Base-by-base conservation (phyloP, 169 alveolate species). In the Sarcocystis neurona region DNA sequence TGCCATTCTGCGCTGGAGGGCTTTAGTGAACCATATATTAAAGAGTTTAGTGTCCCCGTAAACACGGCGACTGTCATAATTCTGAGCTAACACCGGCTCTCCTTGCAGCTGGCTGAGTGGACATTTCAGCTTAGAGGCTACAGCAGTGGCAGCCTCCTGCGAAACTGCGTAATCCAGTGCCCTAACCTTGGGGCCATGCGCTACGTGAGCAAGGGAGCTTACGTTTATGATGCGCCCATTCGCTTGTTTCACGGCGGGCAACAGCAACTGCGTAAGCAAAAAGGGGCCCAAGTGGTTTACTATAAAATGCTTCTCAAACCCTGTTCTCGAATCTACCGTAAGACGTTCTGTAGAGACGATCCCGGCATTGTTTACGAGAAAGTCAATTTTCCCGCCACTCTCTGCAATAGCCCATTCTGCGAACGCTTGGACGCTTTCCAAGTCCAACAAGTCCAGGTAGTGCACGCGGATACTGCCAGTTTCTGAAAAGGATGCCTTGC, bases 361-460 rank as follows among this genome's bases (percentile, higher is more conserved):
- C 46, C 75, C 75, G n/a, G 75, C 75, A n/a, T 63, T 63, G 75
- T 63, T 63, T 41, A 63, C 41, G 44, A 63, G n/a, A 43, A 63
- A 30, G 75, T 63, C 75, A 43, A 63, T 63, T n/a, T 63, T 63
- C 6, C 75, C 75, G 6, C 75, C 46, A n/a, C 75, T 63, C n/a
- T 63, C 75, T 0, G 75, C 34, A 63, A 2, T 37, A 63, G 75
- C 75, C 75, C 75, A 63, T 4, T 4, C 75, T 4, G 75, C 75
- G 43, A 63, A 63, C 2, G 44, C 46, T 18, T 41, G 39, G 10
- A 63, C 75, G n/a, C 46, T 27, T 10, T 63, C 43, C 8, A 63
- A 63, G 32, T 63, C 75, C 46, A 37, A 63, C 46, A 63, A 43
- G 41, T 63, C 75, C 44, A 63, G 39, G 32, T 63, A 63, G 75